These are phyloP conservation scores for Aspergillus funiculosus DNA, from an alignment of 495 filamentous ascomycete species.

Conservation along the genomic window DNA sequence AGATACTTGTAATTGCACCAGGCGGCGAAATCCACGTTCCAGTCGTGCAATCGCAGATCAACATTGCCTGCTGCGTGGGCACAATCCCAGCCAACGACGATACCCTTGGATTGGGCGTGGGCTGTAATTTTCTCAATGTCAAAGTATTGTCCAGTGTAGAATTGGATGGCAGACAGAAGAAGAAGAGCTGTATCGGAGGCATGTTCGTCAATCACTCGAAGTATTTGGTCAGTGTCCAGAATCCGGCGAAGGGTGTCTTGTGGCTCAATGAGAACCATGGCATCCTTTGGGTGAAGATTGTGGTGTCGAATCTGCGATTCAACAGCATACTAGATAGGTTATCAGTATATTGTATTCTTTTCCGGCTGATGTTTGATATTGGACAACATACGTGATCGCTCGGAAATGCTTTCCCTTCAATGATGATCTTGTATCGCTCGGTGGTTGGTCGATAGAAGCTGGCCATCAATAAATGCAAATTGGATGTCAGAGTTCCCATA, in stretches of 20 bases:
- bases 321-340: constrained; percentile 66
- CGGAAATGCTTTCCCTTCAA: constrained; percentile 92
- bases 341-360: not conserved
- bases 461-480: constrained; percentile 85
- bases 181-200: constrained; percentile 71
- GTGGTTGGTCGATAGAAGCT: constrained; percentile 81
- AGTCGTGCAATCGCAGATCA: constrained; percentile 73
- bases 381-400: constrained; percentile 67
- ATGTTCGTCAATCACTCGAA: constrained; percentile 69
- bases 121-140: constrained; percentile 81
- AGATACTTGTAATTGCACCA: constrained; percentile 99
- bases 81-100: constrained; percentile 89
- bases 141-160: constrained; percentile 88
- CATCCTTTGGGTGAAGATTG: constrained; percentile 56
- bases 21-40: constrained; percentile 93
- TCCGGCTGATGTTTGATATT: not conserved
- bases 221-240: constrained; percentile 66
- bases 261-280: constrained; percentile 74
- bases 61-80: constrained; percentile 95
- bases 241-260: constrained; percentile 43
- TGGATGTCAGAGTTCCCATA: constrained; percentile 90
- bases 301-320: constrained; percentile 84
- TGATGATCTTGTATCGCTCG: constrained; percentile 78
- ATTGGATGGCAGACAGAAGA: constrained; percentile 87
- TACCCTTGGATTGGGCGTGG: constrained; percentile 66